Evolutionary conservation across 148 eudicot genomes (phyloP), one percentile per base, ranked within the genome.

Genomic region (Salicornia ramosissima): DNA sequence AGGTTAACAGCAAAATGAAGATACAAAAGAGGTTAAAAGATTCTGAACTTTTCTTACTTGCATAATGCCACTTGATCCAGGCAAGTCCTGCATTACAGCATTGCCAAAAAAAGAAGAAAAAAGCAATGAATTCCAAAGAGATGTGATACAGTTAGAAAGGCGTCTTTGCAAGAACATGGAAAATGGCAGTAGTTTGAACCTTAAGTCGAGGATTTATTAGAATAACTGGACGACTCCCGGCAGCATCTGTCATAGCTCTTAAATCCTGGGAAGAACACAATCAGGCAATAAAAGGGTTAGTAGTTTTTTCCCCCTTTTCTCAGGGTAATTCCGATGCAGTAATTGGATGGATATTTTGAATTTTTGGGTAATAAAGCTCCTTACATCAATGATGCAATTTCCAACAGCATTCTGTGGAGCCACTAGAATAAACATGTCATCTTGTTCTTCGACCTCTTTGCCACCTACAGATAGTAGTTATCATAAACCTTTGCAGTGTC

Each of bases 331-430:
- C 9, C 16, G 28, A 13, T 26, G 61, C 6, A 34, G 36, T 0
- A 36, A 31, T 10, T 34, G 28, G 16, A 21, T 61, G 24, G 3
- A 30, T 61, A 2, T 61, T 36, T 10, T 39, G 8, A 30, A 3
- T 30, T 36, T 34, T 36, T 61, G 47, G 6, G 46, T 31, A 61
- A 61, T 61, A 5, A 36, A 50, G 65, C 47, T 57, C 55, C 89
- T 83, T 77, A 94, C 99, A 75, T 84, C 92, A 63, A 94, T 91
- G 53, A 94, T 94, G 66, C 99, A 94, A 79, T 94, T 94, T 67
- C 99, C 99, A 54, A 94, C 85, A 21, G 99, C 99, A 87, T 94
- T 94, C 78, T 94, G 99, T 31, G 99, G 99, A 80, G 99, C 99
- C 74, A 94, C 92, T 69, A 94, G 83, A 71, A 94, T 90, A 68